Base-by-base conservation (phyloP, 163 green algal species). In the Scenedesmus sp. region DNA sequence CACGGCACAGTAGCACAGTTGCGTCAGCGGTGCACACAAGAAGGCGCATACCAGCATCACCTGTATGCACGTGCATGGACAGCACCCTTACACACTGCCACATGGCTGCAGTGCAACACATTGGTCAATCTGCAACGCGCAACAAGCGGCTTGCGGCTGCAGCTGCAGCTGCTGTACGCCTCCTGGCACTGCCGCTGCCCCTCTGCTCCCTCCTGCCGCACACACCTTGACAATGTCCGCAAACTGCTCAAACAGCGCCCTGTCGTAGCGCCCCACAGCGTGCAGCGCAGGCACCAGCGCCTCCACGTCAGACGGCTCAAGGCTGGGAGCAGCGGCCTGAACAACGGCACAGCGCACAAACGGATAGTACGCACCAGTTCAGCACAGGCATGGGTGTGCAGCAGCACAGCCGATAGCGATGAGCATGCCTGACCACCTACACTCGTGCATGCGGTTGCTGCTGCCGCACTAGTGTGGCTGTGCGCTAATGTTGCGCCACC, bases 141-240 rank as follows among this genome's bases (percentile, higher is more conserved):
- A 46, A 46, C 10, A 64, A 64, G 10, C 70, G 18, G 26, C 34
- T 59, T n/a, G n/a, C n/a, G n/a, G n/a, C n/a, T n/a, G 46, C 34
- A 55, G 81, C 13, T 13, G 81, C 81, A 16, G 81, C 54, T 54
- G 26, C 26, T 2, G 77, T 10, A 52, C 12, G 81, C 54, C 9
- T 2, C 20, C 7, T 18, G 5, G 16, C 26, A 18, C 66, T 7
- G 66, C 7, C 5, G 70, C 70, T 23, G 23, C 34, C 34, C 34
- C 34, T 46, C 34, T 46, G 66, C 2, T 76, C 18, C 34, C 26
- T 59, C 76, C 76, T 59, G 26, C n/a, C 34, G 6, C 76, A 84
- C 76, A 60, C 82, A 92, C 89, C 89, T 93, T 90, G 90, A 90
- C n/a, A 20, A 91, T 91, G 12, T 81, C 66, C 10, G 90, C 90